Conservation (phyloP, 306 rosid species). For the Citrullus colocynthis region DNA sequence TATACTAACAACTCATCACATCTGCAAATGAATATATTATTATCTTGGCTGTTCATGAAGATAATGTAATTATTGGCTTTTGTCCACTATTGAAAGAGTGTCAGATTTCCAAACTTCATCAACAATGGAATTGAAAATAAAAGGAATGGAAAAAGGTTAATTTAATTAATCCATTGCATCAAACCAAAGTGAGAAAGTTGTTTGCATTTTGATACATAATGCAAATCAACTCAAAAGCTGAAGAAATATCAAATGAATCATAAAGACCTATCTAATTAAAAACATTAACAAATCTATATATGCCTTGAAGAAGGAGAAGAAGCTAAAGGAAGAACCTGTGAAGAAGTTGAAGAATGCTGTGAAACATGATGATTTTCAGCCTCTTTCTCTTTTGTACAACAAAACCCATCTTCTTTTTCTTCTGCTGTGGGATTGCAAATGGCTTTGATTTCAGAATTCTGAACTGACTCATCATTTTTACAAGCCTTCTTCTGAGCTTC, state of each 20-base stretch:
- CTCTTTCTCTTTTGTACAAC: conserved; percentile 2
- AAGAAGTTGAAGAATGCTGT: conserved; percentile 39
- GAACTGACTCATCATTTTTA: background rate
- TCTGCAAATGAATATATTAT: background rate
- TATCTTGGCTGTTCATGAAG: background rate
- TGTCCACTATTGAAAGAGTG: background rate
- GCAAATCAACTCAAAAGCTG: conserved; percentile 5
- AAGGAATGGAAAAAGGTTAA: background rate
- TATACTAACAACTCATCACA: background rate
- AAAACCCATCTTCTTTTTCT: background rate
- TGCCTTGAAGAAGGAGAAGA: conserved; percentile 44
- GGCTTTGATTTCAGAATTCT: conserved; percentile 8
- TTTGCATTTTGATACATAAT: conserved; percentile 1
- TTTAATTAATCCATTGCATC: background rate
- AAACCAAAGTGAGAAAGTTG: conserved; percentile 4
- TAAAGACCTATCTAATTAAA: background rate
- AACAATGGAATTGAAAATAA: background rate
- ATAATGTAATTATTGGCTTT: background rate
- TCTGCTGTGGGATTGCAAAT: background rate
- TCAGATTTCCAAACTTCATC: background rate
- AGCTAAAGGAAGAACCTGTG: conserved; percentile 76
- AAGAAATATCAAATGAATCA: background rate
- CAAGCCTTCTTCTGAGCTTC: conserved; percentile 40
- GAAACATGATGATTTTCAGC: conserved; percentile 12
- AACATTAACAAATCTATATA: background rate